Percentiles rank a stretch among this genome's conserved stretches.
phyloP scores from a whole-genome alignment of 2,329 filamentous ascomycete genomes.

The Talaromyces sp. region DNA sequence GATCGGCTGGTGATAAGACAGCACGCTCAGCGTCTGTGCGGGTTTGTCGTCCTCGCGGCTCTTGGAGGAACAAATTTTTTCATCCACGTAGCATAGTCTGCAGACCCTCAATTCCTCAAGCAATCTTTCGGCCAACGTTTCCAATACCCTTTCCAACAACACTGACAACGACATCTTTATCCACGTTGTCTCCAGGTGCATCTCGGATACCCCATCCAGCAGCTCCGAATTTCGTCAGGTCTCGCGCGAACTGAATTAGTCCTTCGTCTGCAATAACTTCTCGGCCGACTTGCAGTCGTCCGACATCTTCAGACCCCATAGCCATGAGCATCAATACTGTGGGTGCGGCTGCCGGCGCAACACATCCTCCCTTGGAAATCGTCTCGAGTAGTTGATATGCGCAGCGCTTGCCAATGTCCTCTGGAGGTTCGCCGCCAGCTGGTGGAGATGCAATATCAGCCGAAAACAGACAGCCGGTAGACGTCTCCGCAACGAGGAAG shows the following conservation, averaged over 20 bases:
- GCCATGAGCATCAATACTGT: constrained; percentile 87
- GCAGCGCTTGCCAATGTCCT: constrained; percentile 83
- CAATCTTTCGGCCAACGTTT: constrained; percentile 89
- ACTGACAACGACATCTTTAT: constrained; percentile 71
- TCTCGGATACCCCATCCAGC: constrained; percentile 87
- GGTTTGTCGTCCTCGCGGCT: background rate
- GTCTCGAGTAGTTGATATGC: constrained; percentile 84
- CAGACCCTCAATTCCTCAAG: constrained; percentile 32
- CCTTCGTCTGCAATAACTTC: constrained; percentile 78
- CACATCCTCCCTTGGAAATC: constrained; percentile 76
- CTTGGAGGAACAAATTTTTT: background rate
- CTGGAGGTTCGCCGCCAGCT: constrained; percentile 73
- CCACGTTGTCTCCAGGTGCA: constrained; percentile 57
- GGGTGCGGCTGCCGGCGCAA: constrained; percentile 62
- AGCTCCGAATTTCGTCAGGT: constrained; percentile 81
- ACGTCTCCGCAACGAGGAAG: constrained; percentile 88
- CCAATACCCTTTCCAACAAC: constrained; percentile 91
- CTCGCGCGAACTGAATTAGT: constrained; percentile 71
- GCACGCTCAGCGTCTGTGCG: background rate
- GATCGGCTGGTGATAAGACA: background rate
- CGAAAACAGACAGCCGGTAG: constrained; percentile 76
- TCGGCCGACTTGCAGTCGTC: constrained; percentile 72
- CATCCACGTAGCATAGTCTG: background rate
- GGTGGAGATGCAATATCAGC: constrained; percentile 73
- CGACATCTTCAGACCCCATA: constrained; percentile 96